Conservation (phyloP, 768 basidiomycete genomes). For the Suillus subluteus region DNA sequence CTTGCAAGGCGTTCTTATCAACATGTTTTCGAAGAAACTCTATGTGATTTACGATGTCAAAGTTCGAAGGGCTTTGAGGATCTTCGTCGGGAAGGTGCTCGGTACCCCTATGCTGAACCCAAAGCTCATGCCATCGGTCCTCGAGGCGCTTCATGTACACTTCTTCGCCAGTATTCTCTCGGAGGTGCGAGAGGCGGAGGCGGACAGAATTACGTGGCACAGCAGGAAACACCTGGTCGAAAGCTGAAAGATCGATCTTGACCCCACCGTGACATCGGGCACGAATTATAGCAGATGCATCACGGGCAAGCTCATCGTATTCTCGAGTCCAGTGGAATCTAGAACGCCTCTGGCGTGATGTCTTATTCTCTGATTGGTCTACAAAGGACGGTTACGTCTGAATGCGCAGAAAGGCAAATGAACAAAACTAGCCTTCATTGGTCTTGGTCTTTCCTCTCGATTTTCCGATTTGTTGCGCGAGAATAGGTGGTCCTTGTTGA, state of each 20-base stretch:
- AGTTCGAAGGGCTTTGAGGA: constrained; percentile 66
- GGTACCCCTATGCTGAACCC: constrained; percentile 72
- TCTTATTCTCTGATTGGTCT: constrained; percentile 14
- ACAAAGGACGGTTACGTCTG: not conserved
- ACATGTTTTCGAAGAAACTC: constrained; percentile 79
- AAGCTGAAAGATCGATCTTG: constrained; percentile 70
- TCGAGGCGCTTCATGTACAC: constrained; percentile 80
- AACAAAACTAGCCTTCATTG: constrained; percentile 34
- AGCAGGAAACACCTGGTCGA: constrained; percentile 80
- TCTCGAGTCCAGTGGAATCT: constrained; percentile 85
- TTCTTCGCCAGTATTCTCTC: constrained; percentile 66
- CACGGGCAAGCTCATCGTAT: constrained; percentile 87
- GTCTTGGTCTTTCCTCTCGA: constrained; percentile 39
- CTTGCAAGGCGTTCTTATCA: constrained; percentile 87
- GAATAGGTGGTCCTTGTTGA: constrained; percentile 51
- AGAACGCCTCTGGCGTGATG: constrained; percentile 48
- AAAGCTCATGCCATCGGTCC: constrained; percentile 80
- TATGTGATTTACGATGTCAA: constrained; percentile 81
- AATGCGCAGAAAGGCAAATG: constrained; percentile 9
- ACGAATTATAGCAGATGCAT: constrained; percentile 80
- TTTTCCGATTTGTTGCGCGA: constrained; percentile 29
- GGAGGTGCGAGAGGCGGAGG: constrained; percentile 63
- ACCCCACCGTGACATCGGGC: constrained; percentile 68
- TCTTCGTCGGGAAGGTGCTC: constrained; percentile 71
- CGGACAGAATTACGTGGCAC: constrained; percentile 76